phyloP scores from a whole-genome alignment of 441 rosid genomes.

The Mallotus repandus region DNA sequence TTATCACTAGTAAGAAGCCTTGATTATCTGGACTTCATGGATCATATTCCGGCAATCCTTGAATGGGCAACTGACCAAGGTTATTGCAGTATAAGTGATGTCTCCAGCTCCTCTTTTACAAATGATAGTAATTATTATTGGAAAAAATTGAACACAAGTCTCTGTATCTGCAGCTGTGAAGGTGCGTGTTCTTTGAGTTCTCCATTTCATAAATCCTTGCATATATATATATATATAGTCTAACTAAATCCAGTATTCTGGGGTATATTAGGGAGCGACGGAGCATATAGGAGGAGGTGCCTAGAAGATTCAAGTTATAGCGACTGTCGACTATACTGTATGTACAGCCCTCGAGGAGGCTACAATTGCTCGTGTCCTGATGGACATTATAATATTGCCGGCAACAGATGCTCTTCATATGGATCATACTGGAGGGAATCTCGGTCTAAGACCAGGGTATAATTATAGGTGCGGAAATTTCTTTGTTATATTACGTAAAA shows the following conservation, averaged over 20 bases:
- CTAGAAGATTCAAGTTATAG: background rate
- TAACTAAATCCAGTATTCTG: too few relatives aligned
- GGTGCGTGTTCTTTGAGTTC: too few relatives aligned
- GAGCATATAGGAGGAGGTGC: too few relatives aligned
- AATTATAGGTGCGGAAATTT: too few relatives aligned
- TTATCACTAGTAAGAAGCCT: too few relatives aligned
- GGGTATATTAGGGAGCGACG: too few relatives aligned
- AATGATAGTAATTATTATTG: constrained; percentile 4
- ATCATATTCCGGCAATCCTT: constrained; percentile 13
- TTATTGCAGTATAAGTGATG: background rate
- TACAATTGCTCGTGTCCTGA: constrained; percentile 13
- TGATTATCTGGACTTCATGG: background rate
- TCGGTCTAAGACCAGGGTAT: background rate
- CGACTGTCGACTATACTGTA: constrained; percentile 4
- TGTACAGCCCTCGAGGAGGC: background rate
- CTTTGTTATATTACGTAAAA: too few relatives aligned
- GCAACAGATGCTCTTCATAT: background rate
- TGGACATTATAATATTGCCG: background rate
- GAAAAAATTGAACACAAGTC: background rate
- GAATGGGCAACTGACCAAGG: constrained; percentile 16
- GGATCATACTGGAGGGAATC: background rate
- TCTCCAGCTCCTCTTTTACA: too few relatives aligned
- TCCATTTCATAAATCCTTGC: too few relatives aligned
- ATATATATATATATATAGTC: too few relatives aligned
- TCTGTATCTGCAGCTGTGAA: constrained; percentile 4